Evolutionary conservation across 768 basidiomycete species (phyloP), one percentile per base, ranked within the genome.

Genomic region (Pleurotus tuber-regium): DNA sequence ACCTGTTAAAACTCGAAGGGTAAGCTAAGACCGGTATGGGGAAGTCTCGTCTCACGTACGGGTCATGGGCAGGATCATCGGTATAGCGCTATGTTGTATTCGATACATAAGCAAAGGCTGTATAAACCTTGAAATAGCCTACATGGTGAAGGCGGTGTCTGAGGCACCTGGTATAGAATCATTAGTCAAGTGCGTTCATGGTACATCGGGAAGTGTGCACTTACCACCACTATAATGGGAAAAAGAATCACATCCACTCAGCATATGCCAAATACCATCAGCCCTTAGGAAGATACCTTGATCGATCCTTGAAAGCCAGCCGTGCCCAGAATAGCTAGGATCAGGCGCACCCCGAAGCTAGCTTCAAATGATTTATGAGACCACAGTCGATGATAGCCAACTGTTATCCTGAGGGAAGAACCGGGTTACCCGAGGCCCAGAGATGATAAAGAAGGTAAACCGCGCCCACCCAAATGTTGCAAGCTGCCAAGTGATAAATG

Each of bases 241-340:
- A n/a, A n/a, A n/a, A n/a, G n/a, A n/a, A n/a, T n/a, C n/a, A n/a
- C n/a, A n/a, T n/a, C n/a, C n/a, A n/a, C n/a, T n/a, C n/a, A n/a
- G n/a, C 30, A 14, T 14, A 8, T 31, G 30, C 7, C 14, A 7
- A 31, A 31, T 38, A 12, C 7, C 14, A 14, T 14, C 30, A 51
- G 39, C 25, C 38, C n/a, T 23, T 25, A 18, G 23, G 16, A 9
- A 58, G 68, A 19, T 31, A 85, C 84, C 74, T 88, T 87, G 60
- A 89, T 86, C 38, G 85, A 87, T 2, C 89, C 89, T 61, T 91
- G 88, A 57, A 89, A 87, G 1, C 83, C 89, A 42, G 84, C 78
- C 3, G 84, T 80, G 1, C 89, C 88, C 63, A 90, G 68, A 24
- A 78, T 66, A n/a, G 87, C 85, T 28, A 91, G 67, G 18, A 77